Base-by-base conservation (phyloP, 208 protist genomes). In the Angomonas desouzai region DNA sequence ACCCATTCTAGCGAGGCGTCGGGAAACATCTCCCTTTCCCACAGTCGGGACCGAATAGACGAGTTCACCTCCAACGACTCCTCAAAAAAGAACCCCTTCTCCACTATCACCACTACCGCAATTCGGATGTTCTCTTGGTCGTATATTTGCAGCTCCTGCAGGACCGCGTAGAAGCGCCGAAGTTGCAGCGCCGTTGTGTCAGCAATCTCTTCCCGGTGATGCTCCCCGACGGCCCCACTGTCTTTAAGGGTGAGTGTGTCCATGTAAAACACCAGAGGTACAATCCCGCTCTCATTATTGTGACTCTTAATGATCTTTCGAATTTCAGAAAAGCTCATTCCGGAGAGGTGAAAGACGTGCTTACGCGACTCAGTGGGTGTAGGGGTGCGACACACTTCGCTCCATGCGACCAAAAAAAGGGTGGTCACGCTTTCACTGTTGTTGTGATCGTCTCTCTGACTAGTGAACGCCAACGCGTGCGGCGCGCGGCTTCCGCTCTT, bases 321-420 rank as follows among this genome's bases (percentile, higher is more conserved):
- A 23, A 51, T 51, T 27, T 51, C 45, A 4, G 45, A 51, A 23
- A 27, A 13, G 10, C 18, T 27, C 45, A 51, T 51, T 4, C 18
- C 10, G 9, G 45, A 13, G 45, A 51, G 45, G 6, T 51, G 45
- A 51, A 51, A 51, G 20, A 51, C 20, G 45, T 51, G 45, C 20
- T 13, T 23, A 9, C n/a, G 9, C 6, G 10, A 23, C 10, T 13
- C n/a, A 23, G 10, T 16, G 45, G 18, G 45, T 3, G 45, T 27
- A 9, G 20, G 45, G 20, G 45, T 51, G 45, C n/a, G 4, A 51
- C 45, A 51, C 18, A 23, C 45, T 23, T 51, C 6, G n/a, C 45
- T 27, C 45, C 45, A 51, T 16, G 10, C 18, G 9, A 9, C 45
- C 45, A 51, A 51, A 23, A 51, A 51, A 4, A 51, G 20, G 18